phyloP scores from a whole-genome alignment of 192 early-diverging fungal genomes.

The Gonapodya sp. region DNA sequence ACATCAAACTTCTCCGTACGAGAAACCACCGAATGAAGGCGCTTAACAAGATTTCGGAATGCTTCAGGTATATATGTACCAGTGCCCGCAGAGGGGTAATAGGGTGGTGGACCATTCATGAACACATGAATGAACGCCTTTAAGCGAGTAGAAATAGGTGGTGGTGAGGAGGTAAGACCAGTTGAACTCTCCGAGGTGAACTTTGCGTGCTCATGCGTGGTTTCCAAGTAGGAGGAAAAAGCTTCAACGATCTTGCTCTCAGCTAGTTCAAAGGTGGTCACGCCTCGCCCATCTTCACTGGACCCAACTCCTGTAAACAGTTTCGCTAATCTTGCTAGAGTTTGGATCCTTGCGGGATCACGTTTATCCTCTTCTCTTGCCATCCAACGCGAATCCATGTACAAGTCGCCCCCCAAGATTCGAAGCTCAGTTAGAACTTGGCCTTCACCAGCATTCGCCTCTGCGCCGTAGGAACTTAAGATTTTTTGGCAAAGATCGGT shows the following conservation, averaged over 20 bases:
- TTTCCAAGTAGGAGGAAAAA: conserved; percentile 40
- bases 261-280: conserved; percentile 71
- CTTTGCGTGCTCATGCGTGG: neutral
- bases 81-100: conserved; percentile 17
- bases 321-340: conserved; percentile 18
- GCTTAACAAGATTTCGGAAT: conserved; percentile 42
- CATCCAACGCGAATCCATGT: neutral
- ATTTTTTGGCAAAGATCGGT: neutral
- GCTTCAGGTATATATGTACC: conserved; percentile 33
- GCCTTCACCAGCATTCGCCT: neutral
- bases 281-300: conserved; percentile 21
- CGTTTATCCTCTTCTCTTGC: neutral
- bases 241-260: conserved; percentile 62
- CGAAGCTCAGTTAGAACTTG: neutral
- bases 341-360: neutral
- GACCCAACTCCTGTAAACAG: conserved; percentile 8
- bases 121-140: conserved; percentile 46
- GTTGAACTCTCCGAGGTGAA: neutral
- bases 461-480: neutral
- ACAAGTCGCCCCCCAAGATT: neutral
- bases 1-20: conserved; percentile 63
- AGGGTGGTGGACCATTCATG: conserved; percentile 32
- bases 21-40: conserved; percentile 62
- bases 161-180: neutral
- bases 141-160: neutral